Evolutionary conservation across 129 eudicot genomes (phyloP).

Genomic region (Helianthus tuberosus): DNA sequence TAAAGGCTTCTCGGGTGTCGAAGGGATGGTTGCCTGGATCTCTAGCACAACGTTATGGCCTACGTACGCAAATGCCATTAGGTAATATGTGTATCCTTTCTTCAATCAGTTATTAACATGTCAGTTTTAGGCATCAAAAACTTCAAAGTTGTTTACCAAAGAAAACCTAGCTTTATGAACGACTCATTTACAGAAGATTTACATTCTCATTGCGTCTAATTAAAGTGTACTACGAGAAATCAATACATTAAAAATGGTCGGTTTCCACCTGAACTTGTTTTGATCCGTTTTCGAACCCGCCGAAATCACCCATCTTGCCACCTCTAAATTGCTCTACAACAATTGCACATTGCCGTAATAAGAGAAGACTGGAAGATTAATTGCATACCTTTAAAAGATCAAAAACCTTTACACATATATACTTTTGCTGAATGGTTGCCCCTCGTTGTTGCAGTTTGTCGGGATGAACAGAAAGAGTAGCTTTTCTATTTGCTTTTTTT

Average conservation of each 20-base stretch:
- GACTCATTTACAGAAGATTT: too few relatives aligned
- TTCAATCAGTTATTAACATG: too few relatives aligned
- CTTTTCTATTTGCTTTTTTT: conserved; percentile 82
- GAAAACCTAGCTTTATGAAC: too few relatives aligned
- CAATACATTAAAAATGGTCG: neutral
- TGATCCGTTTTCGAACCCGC: neutral
- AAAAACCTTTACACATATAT: conserved; percentile 95
- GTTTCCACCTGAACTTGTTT: neutral
- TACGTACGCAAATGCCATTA: conserved; percentile 64
- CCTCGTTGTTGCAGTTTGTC: conserved; percentile 97
- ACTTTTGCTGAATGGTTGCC: conserved; percentile 92
- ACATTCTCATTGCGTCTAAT: too few relatives aligned
- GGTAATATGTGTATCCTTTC: too few relatives aligned
- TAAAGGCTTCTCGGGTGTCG: conserved; percentile 71
- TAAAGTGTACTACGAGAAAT: too few relatives aligned
- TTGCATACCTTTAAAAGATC: conserved; percentile 90
- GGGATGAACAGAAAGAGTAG: conserved; percentile 96
- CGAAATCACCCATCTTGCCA: neutral
- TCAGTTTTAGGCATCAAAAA: too few relatives aligned
- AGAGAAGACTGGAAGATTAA: conserved; percentile 5
- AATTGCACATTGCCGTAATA: neutral
- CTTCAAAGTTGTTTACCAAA: too few relatives aligned
- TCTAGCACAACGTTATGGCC: conserved; percentile 81
- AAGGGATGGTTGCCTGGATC: conserved; percentile 90
- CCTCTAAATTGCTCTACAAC: neutral